Base-by-base conservation (phyloP, 768 basidiomycete genomes). In the Termitomyces sp. region DNA sequence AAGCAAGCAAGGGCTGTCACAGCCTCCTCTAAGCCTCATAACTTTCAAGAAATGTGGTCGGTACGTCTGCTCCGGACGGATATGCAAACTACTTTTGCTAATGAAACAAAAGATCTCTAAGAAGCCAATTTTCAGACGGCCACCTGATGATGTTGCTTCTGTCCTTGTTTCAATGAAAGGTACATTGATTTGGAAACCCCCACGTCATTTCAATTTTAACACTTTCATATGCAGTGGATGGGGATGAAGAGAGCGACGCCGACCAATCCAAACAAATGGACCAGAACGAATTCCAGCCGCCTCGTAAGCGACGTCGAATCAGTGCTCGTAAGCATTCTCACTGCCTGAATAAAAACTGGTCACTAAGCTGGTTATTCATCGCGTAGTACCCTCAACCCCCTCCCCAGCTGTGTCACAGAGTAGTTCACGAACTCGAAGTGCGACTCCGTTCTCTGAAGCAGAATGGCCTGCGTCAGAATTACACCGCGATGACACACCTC, bases 141-240 rank as follows among this genome's bases (percentile, higher is more conserved):
- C 63, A 44, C 57, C 65, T 6, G 35, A 65, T 7, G 62, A 64
- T 42, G 65, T 61, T 22, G 57, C 56, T 51, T 4, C 48, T 0
- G 9, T 62, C 7, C 66, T 67, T 48, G 61, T 58, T n/a, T 45
- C 63, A n/a, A 66, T 68, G 54, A 59, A 57, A 60, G 59, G 67
- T 68, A 49, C 7, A 46, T 48, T 13, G 28, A 9, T 11, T 50
- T 52, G 22, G 0, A 32, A 4, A 36, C 2, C 32, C n/a, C n/a
- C 7, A 49, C 15, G 11, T 1, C 12, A 2, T 48, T 18, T 22
- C 7, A 53, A 36, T 24, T 15, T n/a, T 35, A 40, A 35, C 11
- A 11, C 13, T 51, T 24, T 46, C 28, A 18, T 39, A 9, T 24
- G 15, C n/a, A 66, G 65, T 62, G 40, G 58, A 58, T 18, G 50